Conservation (phyloP, 164 flowering plant species). For the Paratinospora sagittata region DNA sequence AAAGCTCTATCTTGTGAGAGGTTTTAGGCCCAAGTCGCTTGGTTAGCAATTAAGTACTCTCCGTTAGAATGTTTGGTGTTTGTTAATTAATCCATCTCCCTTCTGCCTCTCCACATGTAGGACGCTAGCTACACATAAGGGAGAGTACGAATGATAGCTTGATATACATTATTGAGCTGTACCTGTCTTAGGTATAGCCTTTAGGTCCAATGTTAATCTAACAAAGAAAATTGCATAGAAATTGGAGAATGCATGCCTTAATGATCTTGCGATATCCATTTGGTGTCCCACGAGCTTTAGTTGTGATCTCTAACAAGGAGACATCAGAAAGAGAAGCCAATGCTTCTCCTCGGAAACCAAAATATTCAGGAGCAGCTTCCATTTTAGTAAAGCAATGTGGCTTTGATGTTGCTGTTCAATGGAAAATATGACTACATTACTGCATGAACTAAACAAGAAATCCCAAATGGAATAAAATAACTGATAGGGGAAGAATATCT, state of each 20-base stretch:
- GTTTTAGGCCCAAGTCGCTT: no score
- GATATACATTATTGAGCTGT: no score
- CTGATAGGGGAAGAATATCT: background rate
- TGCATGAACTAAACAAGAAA: background rate
- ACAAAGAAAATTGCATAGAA: background rate
- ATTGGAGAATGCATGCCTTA: constrained; percentile 43
- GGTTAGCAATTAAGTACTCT: no score
- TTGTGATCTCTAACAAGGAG: constrained; percentile 66
- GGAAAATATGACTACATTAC: constrained; percentile 11
- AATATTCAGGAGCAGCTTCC: constrained; percentile 37
- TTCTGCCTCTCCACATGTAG: no score
- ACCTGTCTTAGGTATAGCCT: no score
- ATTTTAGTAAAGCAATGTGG: constrained; percentile 32
- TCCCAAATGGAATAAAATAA: background rate
- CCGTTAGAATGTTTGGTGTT: no score
- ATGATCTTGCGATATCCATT: constrained; percentile 90
- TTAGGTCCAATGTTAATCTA: no score
- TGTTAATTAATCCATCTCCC: no score
- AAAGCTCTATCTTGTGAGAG: no score
- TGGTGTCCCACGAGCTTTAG: constrained; percentile 78
- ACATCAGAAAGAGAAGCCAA: constrained; percentile 84
- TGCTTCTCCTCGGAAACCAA: constrained; percentile 85
- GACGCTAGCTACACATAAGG: no score
- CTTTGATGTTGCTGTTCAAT: constrained; percentile 76
- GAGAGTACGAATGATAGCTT: no score